phyloP scores from a whole-genome alignment of 441 rosid species.

The Adansonia rubrostipa region DNA sequence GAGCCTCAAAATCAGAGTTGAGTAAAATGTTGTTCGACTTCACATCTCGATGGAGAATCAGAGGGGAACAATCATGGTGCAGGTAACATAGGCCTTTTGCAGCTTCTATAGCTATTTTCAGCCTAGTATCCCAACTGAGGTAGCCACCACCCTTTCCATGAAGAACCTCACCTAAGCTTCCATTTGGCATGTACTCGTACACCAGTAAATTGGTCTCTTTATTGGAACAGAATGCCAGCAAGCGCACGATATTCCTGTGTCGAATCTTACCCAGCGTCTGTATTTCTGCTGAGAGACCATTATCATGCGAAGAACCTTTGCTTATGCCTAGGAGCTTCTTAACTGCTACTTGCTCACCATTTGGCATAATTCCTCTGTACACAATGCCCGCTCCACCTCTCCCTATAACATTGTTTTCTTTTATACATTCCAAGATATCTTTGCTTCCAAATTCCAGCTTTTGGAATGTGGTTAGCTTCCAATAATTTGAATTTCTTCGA shows the following conservation, averaged over 20 bases:
- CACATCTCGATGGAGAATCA: slow-evolving; percentile 71
- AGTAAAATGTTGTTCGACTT: slow-evolving; percentile 83
- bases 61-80: slow-evolving; percentile 78
- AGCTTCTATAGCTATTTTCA: slow-evolving; percentile 72
- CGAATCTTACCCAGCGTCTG: slow-evolving; percentile 77
- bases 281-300: slow-evolving; percentile 78
- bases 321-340: slow-evolving; percentile 63
- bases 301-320: slow-evolving; percentile 74
- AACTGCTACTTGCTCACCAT: slow-evolving; percentile 84
- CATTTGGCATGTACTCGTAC: slow-evolving; percentile 80
- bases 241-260: slow-evolving; percentile 73
- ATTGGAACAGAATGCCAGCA: slow-evolving; percentile 67
- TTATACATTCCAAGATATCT: slow-evolving; percentile 71
- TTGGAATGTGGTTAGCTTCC: slow-evolving; percentile 86
- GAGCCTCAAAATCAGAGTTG: slow-evolving; percentile 78
- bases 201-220: slow-evolving; percentile 69
- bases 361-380: slow-evolving; percentile 72
- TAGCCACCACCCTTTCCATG: slow-evolving; percentile 74
- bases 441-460: slow-evolving; percentile 68
- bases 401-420: slow-evolving; percentile 77
- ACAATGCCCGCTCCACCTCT: slow-evolving; percentile 84
- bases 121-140: slow-evolving; percentile 69
- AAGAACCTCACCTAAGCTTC: slow-evolving; percentile 77
- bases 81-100: slow-evolving; percentile 80
- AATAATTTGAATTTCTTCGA: slow-evolving; percentile 46